Evolutionary conservation across 140 eudicot genomes (phyloP), one percentile per base, ranked within the genome.

Genomic region (Flaveria floridana): DNA sequence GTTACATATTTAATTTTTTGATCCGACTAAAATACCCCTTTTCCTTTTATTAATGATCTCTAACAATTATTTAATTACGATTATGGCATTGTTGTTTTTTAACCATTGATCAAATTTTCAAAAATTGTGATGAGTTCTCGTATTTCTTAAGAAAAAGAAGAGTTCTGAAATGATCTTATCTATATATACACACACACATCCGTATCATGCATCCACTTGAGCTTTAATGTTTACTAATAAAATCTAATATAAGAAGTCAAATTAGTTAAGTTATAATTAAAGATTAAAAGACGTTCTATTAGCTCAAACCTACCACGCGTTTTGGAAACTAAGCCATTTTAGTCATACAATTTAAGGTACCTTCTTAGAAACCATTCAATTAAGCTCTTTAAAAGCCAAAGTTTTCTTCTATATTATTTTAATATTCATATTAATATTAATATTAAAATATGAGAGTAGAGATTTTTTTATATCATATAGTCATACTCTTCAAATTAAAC

Each of bases 301-400:
- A 53, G 68, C 62, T 46, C 76, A 70, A 70, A 77, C 21, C 48
- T 53, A 76, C 48, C n/a, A 63, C 82, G 77, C 72, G 77, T 71
- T 62, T 78, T 61, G 73, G 53, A 71, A 63, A 59, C 47, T 56
- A 78, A 70, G 64, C 50, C 73, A 34, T 15, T 48, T 48, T 62
- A 70, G 34, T 34, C 26, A 37, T 48, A 37, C 47, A 61, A 50
- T n/a, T 42, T 53, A 58, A 41, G 19, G 21, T 59, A 78, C 5
- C 46, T 78, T 71, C 82, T 14, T 70, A 61, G 77, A 77, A 77
- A 77, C 64, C 15, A 26, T 76, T 70, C 26, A 18, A 58, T 56
- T 6, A 57, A 55, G 58, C 23, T 58, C 15, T 39, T 41, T 8
- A 19, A 73, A 1, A 34, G 0, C 21, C 42, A 10, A 72, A 56